phyloP scores from a whole-genome alignment of 2,329 filamentous ascomycete species.

The Plectosphaerella cucumerina region DNA sequence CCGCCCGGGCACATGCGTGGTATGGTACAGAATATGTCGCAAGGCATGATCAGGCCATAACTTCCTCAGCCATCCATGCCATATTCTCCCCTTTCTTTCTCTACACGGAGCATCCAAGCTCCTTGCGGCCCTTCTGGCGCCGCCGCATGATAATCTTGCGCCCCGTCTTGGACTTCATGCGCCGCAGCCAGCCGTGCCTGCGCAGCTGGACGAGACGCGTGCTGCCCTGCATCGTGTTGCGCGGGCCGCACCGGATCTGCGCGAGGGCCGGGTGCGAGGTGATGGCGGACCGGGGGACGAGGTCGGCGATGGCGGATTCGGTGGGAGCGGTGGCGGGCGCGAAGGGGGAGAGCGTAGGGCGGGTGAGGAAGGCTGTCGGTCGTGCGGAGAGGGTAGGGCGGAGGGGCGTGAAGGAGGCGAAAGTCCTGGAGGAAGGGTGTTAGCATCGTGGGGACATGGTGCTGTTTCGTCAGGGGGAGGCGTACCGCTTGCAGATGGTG shows the following conservation, averaged over 20 bases:
- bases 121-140: constrained; percentile 46
- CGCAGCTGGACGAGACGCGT: constrained; percentile 56
- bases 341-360: constrained; percentile 23
- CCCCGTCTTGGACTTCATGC: constrained; percentile 46
- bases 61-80: too few relatives aligned
- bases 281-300: constrained; percentile 42
- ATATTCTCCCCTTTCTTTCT: too few relatives aligned
- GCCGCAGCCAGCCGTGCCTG: constrained; percentile 52
- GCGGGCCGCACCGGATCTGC: constrained; percentile 55
- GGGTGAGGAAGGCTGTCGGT: constrained; percentile 23
- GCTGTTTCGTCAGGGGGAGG: too few relatives aligned
- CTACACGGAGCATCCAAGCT: constrained; percentile 20
- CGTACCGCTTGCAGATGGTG: constrained; percentile 1
- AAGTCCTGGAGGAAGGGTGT: constrained; percentile 30
- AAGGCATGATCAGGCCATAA: too few relatives aligned
- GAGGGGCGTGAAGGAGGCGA: constrained; percentile 45
- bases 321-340: constrained; percentile 14
- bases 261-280: constrained; percentile 50
- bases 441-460: not conserved
- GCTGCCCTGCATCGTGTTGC: constrained; percentile 51
- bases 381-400: constrained; percentile 39
- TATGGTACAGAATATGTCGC: too few relatives aligned
- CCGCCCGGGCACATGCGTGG: too few relatives aligned
- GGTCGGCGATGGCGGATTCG: constrained; percentile 27
- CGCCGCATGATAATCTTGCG: constrained; percentile 49